These are phyloP conservation scores for Nakazawaea ishiwadae DNA, from an alignment of 805 yeast genomes.

Conservation along the genomic window DNA sequence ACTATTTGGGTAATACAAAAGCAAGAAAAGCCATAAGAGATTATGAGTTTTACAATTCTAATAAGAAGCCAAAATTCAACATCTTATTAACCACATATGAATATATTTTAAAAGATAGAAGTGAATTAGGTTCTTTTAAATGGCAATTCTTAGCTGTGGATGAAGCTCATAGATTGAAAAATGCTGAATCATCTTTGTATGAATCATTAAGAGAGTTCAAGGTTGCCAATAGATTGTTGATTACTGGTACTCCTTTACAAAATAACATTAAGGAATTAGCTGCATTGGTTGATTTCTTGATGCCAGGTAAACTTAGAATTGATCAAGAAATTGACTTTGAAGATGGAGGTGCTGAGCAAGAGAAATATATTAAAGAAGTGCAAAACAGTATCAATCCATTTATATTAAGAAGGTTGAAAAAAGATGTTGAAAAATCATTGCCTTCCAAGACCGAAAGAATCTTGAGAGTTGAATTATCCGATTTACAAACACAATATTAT, in stretches of 20 bases:
- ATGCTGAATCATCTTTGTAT: slow-evolving; percentile 88
- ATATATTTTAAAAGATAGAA: slow-evolving; percentile 85
- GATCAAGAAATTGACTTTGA: slow-evolving; percentile 96
- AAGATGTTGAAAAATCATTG: slow-evolving; percentile 94
- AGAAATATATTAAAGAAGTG: slow-evolving; percentile 77
- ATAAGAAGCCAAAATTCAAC: slow-evolving; percentile 79
- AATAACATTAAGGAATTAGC: slow-evolving; percentile 94
- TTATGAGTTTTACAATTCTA: slow-evolving; percentile 72
- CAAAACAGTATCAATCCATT: slow-evolving; percentile 87
- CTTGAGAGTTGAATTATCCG: slow-evolving; percentile 90
- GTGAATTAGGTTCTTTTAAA: slow-evolving; percentile 72
- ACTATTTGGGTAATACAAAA: slow-evolving; percentile 87
- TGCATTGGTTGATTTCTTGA: slow-evolving; percentile 88
- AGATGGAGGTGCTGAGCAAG: slow-evolving; percentile 82
- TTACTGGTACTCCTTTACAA: slow-evolving; percentile 98
- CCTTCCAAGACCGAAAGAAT: slow-evolving; percentile 97
- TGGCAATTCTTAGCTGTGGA: slow-evolving; percentile 99
- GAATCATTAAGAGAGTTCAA: slow-evolving; percentile 82
- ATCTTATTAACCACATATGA: slow-evolving; percentile 93
- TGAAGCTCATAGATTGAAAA: slow-evolving; percentile 95
- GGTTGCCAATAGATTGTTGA: slow-evolving; percentile 77
- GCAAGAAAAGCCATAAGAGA: slow-evolving; percentile 81
- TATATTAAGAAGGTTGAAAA: slow-evolving; percentile 87
- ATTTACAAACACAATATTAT: slow-evolving; percentile 91
- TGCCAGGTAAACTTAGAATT: slow-evolving; percentile 90